Percentiles rank a stretch among this genome's conserved stretches.
Evolutionary conservation across 2,329 filamentous ascomycete species (phyloP).

Genomic region (Periconia sp.): DNA sequence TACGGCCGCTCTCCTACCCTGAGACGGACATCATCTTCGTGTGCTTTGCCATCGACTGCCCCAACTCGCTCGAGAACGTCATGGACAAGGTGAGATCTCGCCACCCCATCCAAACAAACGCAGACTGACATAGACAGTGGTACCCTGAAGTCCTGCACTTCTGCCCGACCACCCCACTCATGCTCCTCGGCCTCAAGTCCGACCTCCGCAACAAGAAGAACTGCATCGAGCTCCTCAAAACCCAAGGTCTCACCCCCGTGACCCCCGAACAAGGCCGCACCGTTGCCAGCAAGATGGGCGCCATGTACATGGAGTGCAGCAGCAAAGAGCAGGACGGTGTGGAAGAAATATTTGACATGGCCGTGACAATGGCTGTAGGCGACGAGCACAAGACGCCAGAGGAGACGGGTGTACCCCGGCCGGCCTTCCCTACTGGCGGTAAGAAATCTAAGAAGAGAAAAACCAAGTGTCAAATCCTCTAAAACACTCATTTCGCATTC

Average conservation of each 20-base stretch:
- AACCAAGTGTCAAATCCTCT: constrained; percentile 49
- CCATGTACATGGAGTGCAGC: constrained; percentile 96
- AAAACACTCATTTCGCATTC: constrained; percentile 26
- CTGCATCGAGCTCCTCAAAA: constrained; percentile 98
- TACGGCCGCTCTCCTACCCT: constrained; percentile 94
- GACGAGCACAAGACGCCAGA: constrained; percentile 59
- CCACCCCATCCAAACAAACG: constrained; percentile 1
- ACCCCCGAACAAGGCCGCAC: constrained; percentile 86
- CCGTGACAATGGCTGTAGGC: constrained; percentile 87
- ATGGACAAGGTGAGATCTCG: constrained; percentile 83
- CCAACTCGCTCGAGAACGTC: constrained; percentile 96
- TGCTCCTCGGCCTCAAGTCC: constrained; percentile 95
- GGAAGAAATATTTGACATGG: constrained; percentile 92
- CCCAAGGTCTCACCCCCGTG: constrained; percentile 93
- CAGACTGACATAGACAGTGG: constrained; percentile 70
- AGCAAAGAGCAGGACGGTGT: constrained; percentile 97
- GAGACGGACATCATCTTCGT: constrained; percentile 98
- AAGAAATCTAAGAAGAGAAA: constrained; percentile 47
- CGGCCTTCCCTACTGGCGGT: constrained; percentile 31
- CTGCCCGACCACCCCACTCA: constrained; percentile 94
- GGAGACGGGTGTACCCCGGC: constrained; percentile 21
- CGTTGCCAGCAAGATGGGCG: constrained; percentile 92
- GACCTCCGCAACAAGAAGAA: constrained; percentile 94
- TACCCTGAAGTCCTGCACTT: constrained; percentile 99
- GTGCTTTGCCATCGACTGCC: constrained; percentile 98